Evolutionary conservation across 495 filamentous ascomycete genomes (phyloP).

Genomic region (Durotheca rogersii): DNA sequence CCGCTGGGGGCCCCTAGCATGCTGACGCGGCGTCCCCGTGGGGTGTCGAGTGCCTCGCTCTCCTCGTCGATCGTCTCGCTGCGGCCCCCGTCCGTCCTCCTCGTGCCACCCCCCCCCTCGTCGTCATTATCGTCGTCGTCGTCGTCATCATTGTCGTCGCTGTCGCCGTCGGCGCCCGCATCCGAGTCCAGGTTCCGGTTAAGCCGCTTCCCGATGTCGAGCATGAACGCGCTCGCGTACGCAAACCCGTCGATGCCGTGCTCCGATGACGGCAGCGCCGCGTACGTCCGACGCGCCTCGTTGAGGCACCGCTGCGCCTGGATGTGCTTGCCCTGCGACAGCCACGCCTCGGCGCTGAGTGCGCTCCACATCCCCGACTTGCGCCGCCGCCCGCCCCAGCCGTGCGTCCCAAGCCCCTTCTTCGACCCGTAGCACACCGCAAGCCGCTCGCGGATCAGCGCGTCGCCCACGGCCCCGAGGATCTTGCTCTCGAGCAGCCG

Average conservation of each 20-base stretch:
- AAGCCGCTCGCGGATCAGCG: constrained; percentile 79
- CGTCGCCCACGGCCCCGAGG: constrained; percentile 70
- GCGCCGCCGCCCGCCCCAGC: constrained; percentile 67
- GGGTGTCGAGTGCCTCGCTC: constrained; percentile 53
- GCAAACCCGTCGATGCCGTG: constrained; percentile 56
- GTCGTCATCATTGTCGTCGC: too few relatives aligned
- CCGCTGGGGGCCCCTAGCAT: constrained; percentile 40
- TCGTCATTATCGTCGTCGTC: constrained; percentile 43
- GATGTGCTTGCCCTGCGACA: constrained; percentile 64
- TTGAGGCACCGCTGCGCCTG: constrained; percentile 72
- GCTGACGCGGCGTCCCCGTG: constrained; percentile 44
- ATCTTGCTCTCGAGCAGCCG: constrained; percentile 75
- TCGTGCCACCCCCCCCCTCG: too few relatives aligned
- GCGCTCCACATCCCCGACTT: constrained; percentile 92
- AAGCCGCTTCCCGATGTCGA: constrained; percentile 59
- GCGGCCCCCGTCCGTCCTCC: too few relatives aligned
- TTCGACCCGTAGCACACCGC: constrained; percentile 80
- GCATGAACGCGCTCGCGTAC: constrained; percentile 63
- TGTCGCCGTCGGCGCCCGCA: constrained; percentile 40
- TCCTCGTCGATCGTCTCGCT: constrained; percentile 58
- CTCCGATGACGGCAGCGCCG: constrained; percentile 55
- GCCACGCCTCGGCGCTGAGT: constrained; percentile 79
- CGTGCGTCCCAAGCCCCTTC: constrained; percentile 59
- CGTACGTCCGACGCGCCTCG: constrained; percentile 69
- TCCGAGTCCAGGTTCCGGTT: constrained; percentile 50